phyloP scores from a whole-genome alignment of 2,329 filamentous ascomycete species.

The Aspergillus fijiensis region DNA sequence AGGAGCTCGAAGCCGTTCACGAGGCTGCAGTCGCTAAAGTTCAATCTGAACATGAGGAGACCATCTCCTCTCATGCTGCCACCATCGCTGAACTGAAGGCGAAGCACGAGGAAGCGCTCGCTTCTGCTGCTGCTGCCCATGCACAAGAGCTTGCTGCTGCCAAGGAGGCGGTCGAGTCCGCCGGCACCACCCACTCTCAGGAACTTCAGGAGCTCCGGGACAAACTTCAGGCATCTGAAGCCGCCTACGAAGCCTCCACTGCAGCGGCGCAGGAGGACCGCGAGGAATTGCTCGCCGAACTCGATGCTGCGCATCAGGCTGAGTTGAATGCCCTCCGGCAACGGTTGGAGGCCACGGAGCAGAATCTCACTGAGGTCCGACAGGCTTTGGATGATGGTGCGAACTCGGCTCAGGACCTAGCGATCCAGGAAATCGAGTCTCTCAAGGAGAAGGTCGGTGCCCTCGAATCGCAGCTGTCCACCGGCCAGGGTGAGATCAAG shows the following conservation, averaged over 20 bases:
- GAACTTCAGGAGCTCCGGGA: conserved; percentile 37
- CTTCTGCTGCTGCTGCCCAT: conserved; percentile 30
- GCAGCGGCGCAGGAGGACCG: conserved; percentile 27
- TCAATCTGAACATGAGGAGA: conserved; percentile 32
- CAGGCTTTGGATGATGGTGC: conserved; percentile 36
- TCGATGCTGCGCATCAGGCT: conserved; percentile 31
- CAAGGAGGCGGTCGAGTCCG: conserved; percentile 33
- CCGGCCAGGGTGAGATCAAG: conserved; percentile 34
- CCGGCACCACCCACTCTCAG: conserved; percentile 29
- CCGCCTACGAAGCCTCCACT: neutral
- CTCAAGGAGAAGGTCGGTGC: conserved; percentile 36
- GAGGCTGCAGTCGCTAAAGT: conserved; percentile 25
- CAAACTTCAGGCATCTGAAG: conserved; percentile 33
- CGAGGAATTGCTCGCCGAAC: conserved; percentile 32
- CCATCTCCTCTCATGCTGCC: conserved; percentile 26
- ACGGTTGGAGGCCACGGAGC: conserved; percentile 35
- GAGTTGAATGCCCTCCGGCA: conserved; percentile 37
- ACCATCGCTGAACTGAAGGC: conserved; percentile 26
- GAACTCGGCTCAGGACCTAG: conserved; percentile 34
- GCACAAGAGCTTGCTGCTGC: conserved; percentile 35
- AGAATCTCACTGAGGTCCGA: conserved; percentile 34
- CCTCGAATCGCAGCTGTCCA: conserved; percentile 34
- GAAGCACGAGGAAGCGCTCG: conserved; percentile 21
- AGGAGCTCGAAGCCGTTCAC: conserved; percentile 19
- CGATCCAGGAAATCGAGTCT: conserved; percentile 37